Evolutionary conservation across 2,329 filamentous ascomycete genomes (phyloP).

Genomic region (Aspergillus novofumigatus): DNA sequence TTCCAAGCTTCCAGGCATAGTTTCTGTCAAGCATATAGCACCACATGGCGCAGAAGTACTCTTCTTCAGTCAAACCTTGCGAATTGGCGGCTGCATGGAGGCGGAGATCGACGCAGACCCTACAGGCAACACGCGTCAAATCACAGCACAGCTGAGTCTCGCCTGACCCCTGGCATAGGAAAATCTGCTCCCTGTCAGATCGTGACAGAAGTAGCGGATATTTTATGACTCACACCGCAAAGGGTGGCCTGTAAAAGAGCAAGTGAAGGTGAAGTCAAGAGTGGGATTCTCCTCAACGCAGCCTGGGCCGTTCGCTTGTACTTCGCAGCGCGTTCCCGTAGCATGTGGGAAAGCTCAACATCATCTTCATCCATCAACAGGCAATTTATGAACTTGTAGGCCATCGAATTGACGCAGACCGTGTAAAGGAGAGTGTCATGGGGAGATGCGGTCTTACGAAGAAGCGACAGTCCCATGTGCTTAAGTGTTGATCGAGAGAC

Average conservation of each 20-base stretch:
- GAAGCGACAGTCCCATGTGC: conserved; percentile 15
- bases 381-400: conserved; percentile 20
- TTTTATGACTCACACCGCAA: conserved; percentile 8
- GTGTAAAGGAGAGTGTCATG: conserved; percentile 13
- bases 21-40: conserved; percentile 21
- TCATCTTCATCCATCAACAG: conserved; percentile 3
- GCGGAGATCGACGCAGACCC: conserved; percentile 15
- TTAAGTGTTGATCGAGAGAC: conserved; percentile 14
- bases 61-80: conserved; percentile 10
- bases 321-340: conserved; percentile 5
- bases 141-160: conserved; percentile 15
- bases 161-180: conserved; percentile 19
- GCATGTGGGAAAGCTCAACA: conserved; percentile 3
- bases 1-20: conserved; percentile 18
- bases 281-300: conserved; percentile 14
- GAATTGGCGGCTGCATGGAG: not conserved
- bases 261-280: conserved; percentile 10
- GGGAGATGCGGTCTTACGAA: conserved; percentile 5
- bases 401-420: conserved; percentile 16
- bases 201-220: not conserved
- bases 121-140: conserved; percentile 17
- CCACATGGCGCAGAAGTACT: conserved; percentile 20
- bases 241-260: conserved; percentile 13
- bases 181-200: conserved; percentile 10
- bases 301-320: conserved; percentile 11